Percentiles rank a stretch among this genome's conserved stretches.
phyloP scores from a whole-genome alignment of 148 eudicot genomes.

The Suaeda aralocaspica region DNA sequence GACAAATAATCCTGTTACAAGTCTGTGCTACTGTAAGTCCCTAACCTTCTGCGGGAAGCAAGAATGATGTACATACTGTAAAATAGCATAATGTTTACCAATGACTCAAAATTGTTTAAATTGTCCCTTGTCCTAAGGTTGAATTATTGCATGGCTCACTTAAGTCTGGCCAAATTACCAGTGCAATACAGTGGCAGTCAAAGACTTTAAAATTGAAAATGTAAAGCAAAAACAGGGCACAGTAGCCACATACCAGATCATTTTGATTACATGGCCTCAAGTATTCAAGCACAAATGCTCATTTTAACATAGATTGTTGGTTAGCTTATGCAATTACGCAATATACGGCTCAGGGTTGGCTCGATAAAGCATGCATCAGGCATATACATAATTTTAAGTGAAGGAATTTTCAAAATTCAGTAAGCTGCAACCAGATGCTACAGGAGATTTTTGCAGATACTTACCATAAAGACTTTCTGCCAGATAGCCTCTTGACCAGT shows the following conservation, averaged over 20 bases:
- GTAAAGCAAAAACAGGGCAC: not conserved
- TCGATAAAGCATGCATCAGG: not conserved
- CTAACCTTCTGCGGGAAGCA: slow-evolving; percentile 1
- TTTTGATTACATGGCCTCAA: not conserved
- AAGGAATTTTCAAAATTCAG: not conserved
- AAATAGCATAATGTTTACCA: not conserved
- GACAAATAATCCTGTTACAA: slow-evolving; percentile 2
- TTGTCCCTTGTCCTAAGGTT: no score
- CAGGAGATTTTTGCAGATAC: slow-evolving; percentile 16
- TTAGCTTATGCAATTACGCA: not conserved
- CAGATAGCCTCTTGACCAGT: slow-evolving; percentile 97
- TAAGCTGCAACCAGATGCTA: slow-evolving; percentile 6
- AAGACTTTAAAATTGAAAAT: not conserved
- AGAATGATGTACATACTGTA: slow-evolving; percentile 11
- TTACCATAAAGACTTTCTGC: slow-evolving; percentile 89
- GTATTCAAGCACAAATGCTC: not conserved
- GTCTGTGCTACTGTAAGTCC: not conserved
- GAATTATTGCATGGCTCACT: slow-evolving; percentile 3
- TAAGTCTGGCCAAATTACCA: not conserved
- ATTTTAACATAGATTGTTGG: slow-evolving; percentile 1
- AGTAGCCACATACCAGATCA: not conserved
- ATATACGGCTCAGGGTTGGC: not conserved
- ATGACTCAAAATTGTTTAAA: not conserved
- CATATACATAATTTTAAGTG: slow-evolving; percentile 8
- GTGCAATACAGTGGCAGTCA: not conserved